These are phyloP conservation scores for Kazachstania viticola DNA, from an alignment of 805 yeast species.

Conservation along the genomic window DNA sequence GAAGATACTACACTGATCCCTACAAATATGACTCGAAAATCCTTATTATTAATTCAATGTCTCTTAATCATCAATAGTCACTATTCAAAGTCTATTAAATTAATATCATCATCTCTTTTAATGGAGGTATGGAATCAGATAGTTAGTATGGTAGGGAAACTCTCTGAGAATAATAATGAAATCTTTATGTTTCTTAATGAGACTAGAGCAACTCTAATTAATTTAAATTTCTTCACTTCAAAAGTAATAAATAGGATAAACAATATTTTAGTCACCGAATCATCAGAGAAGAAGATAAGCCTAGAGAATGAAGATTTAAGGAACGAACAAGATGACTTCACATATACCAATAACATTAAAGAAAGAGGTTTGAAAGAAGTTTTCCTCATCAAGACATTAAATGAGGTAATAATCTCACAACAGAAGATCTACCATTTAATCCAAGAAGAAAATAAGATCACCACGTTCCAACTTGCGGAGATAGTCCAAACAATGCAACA, in stretches of 20 bases:
- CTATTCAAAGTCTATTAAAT: too few species aligned
- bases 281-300: slow-evolving; percentile 5
- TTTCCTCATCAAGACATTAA: slow-evolving; percentile 12
- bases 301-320: not conserved
- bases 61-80: slow-evolving; percentile 6
- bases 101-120: slow-evolving; percentile 5
- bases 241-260: slow-evolving; percentile 11
- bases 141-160: slow-evolving; percentile 10
- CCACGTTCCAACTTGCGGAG: slow-evolving; percentile 13
- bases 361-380: slow-evolving; percentile 7
- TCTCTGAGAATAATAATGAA: slow-evolving; percentile 16
- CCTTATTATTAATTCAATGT: slow-evolving; percentile 17
- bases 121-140: slow-evolving; percentile 14
- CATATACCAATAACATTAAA: not conserved
- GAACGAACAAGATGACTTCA: too few species aligned
- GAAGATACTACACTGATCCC: slow-evolving; percentile 18
- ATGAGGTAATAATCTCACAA: slow-evolving; percentile 3
- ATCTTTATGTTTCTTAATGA: slow-evolving; percentile 17
- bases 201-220: slow-evolving; percentile 11
- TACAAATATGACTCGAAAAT: slow-evolving; percentile 16
- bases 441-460: not conserved
- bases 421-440: not conserved
- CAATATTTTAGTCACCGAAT: slow-evolving; percentile 8
- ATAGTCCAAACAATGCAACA: slow-evolving; percentile 14
- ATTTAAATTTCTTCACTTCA: slow-evolving; percentile 7